A percentile compares a stretch with the other conserved stretches of the same genome.
Evolutionary conservation across 2,329 filamentous ascomycete genomes (phyloP).

Genomic region (Didymosphaeria variabile): DNA sequence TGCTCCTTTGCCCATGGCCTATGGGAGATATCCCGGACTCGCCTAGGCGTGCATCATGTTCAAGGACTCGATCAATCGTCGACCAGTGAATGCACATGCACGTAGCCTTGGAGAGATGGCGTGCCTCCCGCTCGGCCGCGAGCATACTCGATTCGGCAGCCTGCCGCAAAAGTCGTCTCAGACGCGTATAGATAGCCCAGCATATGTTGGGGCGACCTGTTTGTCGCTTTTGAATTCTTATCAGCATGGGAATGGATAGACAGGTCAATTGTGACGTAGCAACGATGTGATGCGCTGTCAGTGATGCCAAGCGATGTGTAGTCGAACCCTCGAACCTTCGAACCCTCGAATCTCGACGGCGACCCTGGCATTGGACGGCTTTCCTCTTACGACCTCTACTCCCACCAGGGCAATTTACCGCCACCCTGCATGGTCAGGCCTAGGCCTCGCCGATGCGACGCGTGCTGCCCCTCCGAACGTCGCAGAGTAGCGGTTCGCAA

Average conservation of each 20-base stretch:
- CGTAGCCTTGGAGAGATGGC: constrained; percentile 9
- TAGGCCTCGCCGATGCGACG: constrained; percentile 20
- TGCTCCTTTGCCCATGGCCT: background rate
- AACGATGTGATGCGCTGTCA: background rate
- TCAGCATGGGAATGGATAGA: background rate
- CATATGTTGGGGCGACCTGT: background rate
- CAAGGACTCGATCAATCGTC: too few relatives aligned
- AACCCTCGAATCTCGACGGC: background rate
- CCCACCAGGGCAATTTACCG: background rate
- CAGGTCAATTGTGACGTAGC: background rate
- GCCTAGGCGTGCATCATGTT: too few relatives aligned
- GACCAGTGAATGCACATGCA: background rate
- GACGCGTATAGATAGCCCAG: background rate
- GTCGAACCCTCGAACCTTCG: constrained; percentile 4
- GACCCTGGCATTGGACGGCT: background rate
- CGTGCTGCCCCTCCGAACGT: constrained; percentile 17
- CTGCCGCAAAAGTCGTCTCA: background rate
- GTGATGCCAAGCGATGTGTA: constrained; percentile 11
- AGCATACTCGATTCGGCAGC: background rate
- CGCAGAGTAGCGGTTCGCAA: constrained; percentile 23
- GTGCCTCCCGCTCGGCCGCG: constrained; percentile 2
- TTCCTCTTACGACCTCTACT: constrained; percentile 11
- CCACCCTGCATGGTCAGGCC: constrained; percentile 29
- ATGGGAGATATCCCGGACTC: background rate
- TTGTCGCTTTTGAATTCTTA: background rate